A percentile compares a stretch with the other conserved stretches of the same genome.
Evolutionary conservation across 2,329 filamentous ascomycete species (phyloP).

Genomic region (Penicillium sp.): DNA sequence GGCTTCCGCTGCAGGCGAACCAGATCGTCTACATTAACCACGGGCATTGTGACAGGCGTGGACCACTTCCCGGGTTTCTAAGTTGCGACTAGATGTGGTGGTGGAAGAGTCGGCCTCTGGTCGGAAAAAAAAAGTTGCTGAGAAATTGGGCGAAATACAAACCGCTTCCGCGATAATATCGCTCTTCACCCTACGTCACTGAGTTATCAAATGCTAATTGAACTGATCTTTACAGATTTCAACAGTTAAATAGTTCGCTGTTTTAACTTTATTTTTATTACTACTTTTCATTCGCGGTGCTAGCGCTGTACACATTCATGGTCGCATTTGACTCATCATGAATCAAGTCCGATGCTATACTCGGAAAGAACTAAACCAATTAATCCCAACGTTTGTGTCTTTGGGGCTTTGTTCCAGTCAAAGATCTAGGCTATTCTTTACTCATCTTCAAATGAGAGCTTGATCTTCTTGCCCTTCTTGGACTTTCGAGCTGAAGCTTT

Average conservation of each 20-base stretch:
- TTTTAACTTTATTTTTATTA: not conserved
- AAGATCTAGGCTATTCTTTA: conserved; percentile 1
- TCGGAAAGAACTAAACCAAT: not conserved
- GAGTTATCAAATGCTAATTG: not conserved
- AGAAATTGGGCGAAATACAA: conserved; percentile 15
- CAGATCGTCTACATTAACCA: conserved; percentile 86
- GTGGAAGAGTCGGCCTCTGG: conserved; percentile 12
- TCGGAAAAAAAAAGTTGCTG: conserved; percentile 23
- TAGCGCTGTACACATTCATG: conserved; percentile 7
- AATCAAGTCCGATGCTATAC: conserved; percentile 6
- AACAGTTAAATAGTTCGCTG: not conserved
- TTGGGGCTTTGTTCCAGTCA: not conserved
- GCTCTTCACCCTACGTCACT: not conserved
- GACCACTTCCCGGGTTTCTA: conserved; percentile 11
- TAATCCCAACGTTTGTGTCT: no score
- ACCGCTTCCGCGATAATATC: not conserved
- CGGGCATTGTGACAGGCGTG: conserved; percentile 66
- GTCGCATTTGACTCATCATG: conserved; percentile 19
- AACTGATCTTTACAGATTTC: not conserved
- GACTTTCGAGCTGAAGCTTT: conserved; percentile 32
- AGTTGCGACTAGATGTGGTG: conserved; percentile 11
- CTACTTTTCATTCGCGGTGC: not conserved
- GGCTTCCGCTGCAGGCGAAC: conserved; percentile 84
- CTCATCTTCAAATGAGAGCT: conserved; percentile 46
- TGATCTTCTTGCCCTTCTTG: conserved; percentile 47